Percentiles rank a stretch among this genome's conserved stretches.
phyloP scores from a whole-genome alignment of 495 filamentous ascomycete species.

The Tuber borchii region DNA sequence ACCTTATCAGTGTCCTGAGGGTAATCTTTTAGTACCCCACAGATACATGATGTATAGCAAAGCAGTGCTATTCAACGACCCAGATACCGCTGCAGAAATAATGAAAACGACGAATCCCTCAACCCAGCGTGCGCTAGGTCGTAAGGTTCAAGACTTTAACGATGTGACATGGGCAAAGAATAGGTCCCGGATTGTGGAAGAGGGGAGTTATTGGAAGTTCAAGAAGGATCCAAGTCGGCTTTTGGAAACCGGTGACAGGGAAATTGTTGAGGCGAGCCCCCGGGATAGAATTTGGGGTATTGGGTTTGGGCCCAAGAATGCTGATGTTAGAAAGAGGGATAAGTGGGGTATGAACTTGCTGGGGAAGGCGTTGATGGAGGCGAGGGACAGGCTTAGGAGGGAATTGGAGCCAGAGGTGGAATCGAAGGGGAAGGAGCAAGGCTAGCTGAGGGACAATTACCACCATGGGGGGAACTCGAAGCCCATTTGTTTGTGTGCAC shows the following conservation, averaged over 20 bases:
- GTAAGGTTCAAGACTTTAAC: slow-evolving; percentile 53
- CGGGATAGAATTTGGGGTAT: slow-evolving; percentile 63
- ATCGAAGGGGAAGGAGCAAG: slow-evolving; percentile 8
- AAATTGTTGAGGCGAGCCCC: slow-evolving; percentile 60
- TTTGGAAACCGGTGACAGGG: slow-evolving; percentile 53
- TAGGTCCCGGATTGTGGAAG: slow-evolving; percentile 53
- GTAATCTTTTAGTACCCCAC: neutral
- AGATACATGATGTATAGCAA: slow-evolving; percentile 63
- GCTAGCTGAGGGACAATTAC: neutral
- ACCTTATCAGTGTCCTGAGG: neutral
- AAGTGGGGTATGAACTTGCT: slow-evolving; percentile 63
- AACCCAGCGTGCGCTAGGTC: slow-evolving; percentile 52
- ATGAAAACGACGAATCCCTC: slow-evolving; percentile 45
- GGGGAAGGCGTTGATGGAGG: slow-evolving; percentile 50
- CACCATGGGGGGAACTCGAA: neutral
- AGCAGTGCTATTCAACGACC: slow-evolving; percentile 50
- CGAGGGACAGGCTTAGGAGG: slow-evolving; percentile 24
- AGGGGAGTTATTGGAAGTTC: slow-evolving; percentile 59
- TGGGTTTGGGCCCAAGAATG: slow-evolving; percentile 52
- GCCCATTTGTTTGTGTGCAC: neutral
- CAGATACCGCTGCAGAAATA: slow-evolving; percentile 44
- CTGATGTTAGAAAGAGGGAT: slow-evolving; percentile 31
- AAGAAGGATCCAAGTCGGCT: slow-evolving; percentile 47
- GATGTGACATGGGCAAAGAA: slow-evolving; percentile 51
- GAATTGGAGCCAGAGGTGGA: slow-evolving; percentile 14